These are phyloP conservation scores for Nothophaeocryptopus gaeumannii DNA, from an alignment of 2,329 filamentous ascomycete genomes.

Conservation along the genomic window DNA sequence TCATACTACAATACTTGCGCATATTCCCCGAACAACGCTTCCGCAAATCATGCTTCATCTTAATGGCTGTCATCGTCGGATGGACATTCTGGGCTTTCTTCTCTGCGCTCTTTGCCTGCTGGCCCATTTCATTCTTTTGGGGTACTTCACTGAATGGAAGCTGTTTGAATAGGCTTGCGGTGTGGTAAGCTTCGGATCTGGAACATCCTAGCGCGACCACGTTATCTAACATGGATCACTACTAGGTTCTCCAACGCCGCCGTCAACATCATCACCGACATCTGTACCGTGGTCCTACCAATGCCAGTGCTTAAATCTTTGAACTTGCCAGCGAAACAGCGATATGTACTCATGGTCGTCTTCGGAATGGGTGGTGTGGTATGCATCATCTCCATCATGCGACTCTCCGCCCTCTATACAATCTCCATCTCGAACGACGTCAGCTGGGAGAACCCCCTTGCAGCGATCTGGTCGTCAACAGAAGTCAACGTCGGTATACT, in stretches of 20 bases:
- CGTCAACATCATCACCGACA: conserved; percentile 36
- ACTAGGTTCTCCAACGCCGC: conserved; percentile 30
- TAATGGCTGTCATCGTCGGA: conserved; percentile 28
- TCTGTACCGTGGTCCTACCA: conserved; percentile 33
- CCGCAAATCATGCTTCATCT: conserved; percentile 26
- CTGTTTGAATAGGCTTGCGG: conserved; percentile 29
- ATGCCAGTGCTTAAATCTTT: conserved; percentile 34
- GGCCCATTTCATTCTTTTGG: conserved; percentile 34
- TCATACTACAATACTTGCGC: conserved; percentile 36
- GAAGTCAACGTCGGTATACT: conserved; percentile 33
- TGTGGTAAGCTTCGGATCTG: conserved; percentile 27
- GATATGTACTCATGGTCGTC: conserved; percentile 32
- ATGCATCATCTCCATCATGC: conserved; percentile 29
- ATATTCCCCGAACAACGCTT: conserved; percentile 32
- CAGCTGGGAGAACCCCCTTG: conserved; percentile 30
- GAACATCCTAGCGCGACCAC: neutral
- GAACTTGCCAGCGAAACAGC: conserved; percentile 31
- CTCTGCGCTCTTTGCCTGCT: conserved; percentile 32
- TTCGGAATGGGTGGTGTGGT: conserved; percentile 35
- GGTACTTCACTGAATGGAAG: conserved; percentile 14
- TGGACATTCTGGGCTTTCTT: conserved; percentile 33
- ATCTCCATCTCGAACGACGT: conserved; percentile 26
- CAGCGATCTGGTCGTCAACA: conserved; percentile 26
- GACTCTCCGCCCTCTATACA: conserved; percentile 27
- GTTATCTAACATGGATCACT: neutral